phyloP scores from a whole-genome alignment of 176 grass and related monocot genomes.

The Neostapfia colusana region DNA sequence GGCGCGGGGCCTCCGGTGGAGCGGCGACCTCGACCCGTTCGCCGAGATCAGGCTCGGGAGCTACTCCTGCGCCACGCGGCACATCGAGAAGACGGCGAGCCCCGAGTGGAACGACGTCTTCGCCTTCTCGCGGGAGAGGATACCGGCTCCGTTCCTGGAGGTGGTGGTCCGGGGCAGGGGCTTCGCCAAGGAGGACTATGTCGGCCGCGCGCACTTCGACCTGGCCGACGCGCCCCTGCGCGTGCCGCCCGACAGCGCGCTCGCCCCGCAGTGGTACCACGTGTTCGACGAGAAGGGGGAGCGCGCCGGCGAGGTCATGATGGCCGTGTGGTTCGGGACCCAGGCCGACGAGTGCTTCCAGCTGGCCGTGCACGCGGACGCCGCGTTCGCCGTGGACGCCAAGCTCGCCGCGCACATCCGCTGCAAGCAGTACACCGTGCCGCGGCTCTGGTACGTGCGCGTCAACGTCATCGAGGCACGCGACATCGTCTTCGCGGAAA shows the following conservation, averaged over 20 bases:
- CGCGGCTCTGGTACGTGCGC: constrained; percentile 69
- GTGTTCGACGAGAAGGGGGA: constrained; percentile 39
- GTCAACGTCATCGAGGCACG: constrained; percentile 55
- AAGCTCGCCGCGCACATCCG: constrained; percentile 51
- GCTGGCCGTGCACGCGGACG: constrained; percentile 60
- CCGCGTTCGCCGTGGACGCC: constrained; percentile 42
- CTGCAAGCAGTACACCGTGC: constrained; percentile 66
- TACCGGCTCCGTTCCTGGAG: constrained; percentile 41
- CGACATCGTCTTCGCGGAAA: constrained; percentile 48
- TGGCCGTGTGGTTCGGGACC: constrained; percentile 71
- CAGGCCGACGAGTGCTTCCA: constrained; percentile 71
- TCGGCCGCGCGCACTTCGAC: constrained; percentile 47
- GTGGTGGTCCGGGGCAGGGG: constrained; percentile 42
- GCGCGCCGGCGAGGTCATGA: constrained; percentile 56
- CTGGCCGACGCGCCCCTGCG: constrained; percentile 45
- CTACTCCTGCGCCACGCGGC: constrained; percentile 52
- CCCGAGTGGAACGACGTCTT: constrained; percentile 78
- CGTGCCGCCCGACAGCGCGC: constrained; percentile 48
- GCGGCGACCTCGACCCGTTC: constrained; percentile 41
- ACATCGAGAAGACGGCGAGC: constrained; percentile 53
- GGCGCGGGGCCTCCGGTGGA: constrained; percentile 55
- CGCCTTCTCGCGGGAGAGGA: constrained; percentile 59
- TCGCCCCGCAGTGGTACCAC: constrained; percentile 66
- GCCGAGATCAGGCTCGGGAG: constrained; percentile 46
- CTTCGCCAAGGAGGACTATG: constrained; percentile 50